Evolutionary conservation across 768 basidiomycete genomes (phyloP).

Genomic region (Ramaria sp.): DNA sequence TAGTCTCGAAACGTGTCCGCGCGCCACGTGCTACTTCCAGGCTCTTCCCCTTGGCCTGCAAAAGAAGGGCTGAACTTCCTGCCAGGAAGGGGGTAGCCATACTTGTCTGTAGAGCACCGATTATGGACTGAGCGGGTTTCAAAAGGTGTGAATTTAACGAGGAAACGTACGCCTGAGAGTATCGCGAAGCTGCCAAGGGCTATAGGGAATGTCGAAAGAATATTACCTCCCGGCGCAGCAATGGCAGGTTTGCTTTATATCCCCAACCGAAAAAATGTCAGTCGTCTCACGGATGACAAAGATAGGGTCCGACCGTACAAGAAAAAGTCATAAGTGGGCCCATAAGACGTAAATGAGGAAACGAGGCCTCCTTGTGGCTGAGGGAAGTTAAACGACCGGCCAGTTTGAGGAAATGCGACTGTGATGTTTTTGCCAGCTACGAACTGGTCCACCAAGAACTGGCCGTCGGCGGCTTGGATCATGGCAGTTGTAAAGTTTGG

Average conservation of each 20-base stretch:
- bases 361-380: slow-evolving; percentile 46
- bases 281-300: not conserved
- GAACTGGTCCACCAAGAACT: slow-evolving; percentile 42
- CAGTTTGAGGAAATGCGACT: slow-evolving; percentile 38
- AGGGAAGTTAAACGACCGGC: slow-evolving; percentile 31
- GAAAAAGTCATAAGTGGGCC: slow-evolving; percentile 50
- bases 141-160: not conserved
- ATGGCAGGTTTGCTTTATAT: slow-evolving; percentile 37
- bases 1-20: slow-evolving; percentile 36
- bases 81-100: slow-evolving; percentile 36
- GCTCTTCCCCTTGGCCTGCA: slow-evolving; percentile 29
- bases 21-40: slow-evolving; percentile 20
- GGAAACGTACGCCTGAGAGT: slow-evolving; percentile 22
- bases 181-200: slow-evolving; percentile 30
- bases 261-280: not conserved
- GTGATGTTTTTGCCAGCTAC: slow-evolving; percentile 31
- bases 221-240: slow-evolving; percentile 43
- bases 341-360: slow-evolving; percentile 44
- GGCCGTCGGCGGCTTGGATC: slow-evolving; percentile 46
- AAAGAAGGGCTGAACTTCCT: slow-evolving; percentile 32
- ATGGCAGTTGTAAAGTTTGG: slow-evolving; percentile 39
- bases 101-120: slow-evolving; percentile 19
- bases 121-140: too few species aligned
- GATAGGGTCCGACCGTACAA: slow-evolving; percentile 16
- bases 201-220: slow-evolving; percentile 35